phyloP scores from a whole-genome alignment of 495 filamentous ascomycete genomes.

The Penicillium pulvis region DNA sequence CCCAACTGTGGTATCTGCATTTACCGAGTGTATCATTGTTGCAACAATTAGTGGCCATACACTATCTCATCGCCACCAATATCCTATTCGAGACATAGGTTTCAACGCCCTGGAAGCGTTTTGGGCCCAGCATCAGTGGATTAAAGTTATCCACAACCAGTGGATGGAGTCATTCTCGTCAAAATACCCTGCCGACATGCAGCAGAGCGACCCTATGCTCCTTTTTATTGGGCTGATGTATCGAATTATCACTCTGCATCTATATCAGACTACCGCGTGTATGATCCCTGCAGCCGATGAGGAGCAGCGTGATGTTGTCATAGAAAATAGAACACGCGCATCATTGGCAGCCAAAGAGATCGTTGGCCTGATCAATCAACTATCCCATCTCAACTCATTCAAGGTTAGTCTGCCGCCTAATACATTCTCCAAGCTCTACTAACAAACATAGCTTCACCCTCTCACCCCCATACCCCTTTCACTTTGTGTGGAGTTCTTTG shows the following conservation, averaged over 20 bases:
- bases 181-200: neutral
- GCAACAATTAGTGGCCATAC: neutral
- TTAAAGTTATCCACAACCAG: constrained; percentile 39
- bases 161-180: constrained; percentile 12
- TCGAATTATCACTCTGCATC: constrained; percentile 38
- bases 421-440: neutral
- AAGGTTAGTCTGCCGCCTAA: constrained; percentile 15
- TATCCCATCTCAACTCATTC: constrained; percentile 45
- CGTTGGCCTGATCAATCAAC: constrained; percentile 38
- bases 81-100: neutral
- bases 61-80: neutral
- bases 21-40: neutral
- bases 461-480: neutral
- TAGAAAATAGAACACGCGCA: neutral
- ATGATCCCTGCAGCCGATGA: neutral
- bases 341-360: constrained; percentile 44
- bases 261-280: constrained; percentile 16
- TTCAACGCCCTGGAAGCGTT: neutral
- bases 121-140: neutral
- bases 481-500: neutral
- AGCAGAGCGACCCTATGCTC: constrained; percentile 41
- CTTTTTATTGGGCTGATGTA: constrained; percentile 41
- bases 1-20: constrained; percentile 37
- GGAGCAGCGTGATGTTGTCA: neutral
- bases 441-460: neutral